Conservation (phyloP, 2,329 filamentous ascomycete species). For the Sphaerulina populicola region DNA sequence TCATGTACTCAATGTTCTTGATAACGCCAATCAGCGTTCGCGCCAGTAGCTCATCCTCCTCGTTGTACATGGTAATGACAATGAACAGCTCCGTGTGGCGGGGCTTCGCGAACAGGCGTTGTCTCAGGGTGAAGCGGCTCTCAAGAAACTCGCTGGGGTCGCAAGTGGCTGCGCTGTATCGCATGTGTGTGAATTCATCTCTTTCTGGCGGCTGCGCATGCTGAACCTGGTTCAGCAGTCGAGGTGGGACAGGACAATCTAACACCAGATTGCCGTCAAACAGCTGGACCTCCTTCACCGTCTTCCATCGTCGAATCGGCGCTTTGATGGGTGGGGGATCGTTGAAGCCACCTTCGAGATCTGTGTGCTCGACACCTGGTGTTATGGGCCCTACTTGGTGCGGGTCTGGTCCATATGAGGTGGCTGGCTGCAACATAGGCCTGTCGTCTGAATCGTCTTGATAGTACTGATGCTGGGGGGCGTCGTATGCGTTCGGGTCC, state of each 20-base stretch:
- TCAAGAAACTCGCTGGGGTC: constrained; percentile 83
- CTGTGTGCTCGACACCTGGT: constrained; percentile 37
- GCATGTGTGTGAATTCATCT: constrained; percentile 83
- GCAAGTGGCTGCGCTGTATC: constrained; percentile 90
- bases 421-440: constrained; percentile 65
- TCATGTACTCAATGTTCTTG: constrained; percentile 99
- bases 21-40: constrained; percentile 94
- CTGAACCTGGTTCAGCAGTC: constrained; percentile 75
- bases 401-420: constrained; percentile 54
- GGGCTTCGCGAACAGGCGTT: constrained; percentile 84
- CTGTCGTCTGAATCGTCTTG: constrained; percentile 59
- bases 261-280: constrained; percentile 96
- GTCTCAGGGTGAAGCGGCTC: constrained; percentile 82
- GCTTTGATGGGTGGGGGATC: constrained; percentile 46
- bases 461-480: constrained; percentile 46
- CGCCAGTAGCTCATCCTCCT: constrained; percentile 92
- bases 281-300: constrained; percentile 88
- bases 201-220: constrained; percentile 73
- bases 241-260: constrained; percentile 88
- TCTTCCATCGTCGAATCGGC: constrained; percentile 85
- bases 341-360: constrained; percentile 33
- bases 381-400: constrained; percentile 30
- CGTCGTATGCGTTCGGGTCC: constrained; percentile 41
- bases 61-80: constrained; percentile 97
- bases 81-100: constrained; percentile 93